These are phyloP conservation scores for Elsinoe batatas DNA, from an alignment of 2,329 filamentous ascomycete genomes.

Conservation along the genomic window DNA sequence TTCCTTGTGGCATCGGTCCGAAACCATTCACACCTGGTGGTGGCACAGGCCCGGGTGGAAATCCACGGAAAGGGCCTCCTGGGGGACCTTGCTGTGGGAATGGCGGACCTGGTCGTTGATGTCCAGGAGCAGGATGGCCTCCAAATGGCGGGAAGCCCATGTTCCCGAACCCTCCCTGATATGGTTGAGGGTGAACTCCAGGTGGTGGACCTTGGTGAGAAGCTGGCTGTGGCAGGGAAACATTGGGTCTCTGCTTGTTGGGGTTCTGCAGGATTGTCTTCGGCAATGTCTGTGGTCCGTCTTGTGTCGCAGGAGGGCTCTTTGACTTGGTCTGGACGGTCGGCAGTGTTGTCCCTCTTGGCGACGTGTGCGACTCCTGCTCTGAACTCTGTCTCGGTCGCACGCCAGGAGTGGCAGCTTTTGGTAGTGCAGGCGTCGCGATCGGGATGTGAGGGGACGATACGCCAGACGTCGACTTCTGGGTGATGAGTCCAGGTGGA, in stretches of 20 bases:
- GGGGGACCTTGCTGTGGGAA: constrained; percentile 45
- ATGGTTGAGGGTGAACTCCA: constrained; percentile 49
- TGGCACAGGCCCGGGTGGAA: constrained; percentile 32
- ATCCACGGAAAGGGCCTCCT: constrained; percentile 42
- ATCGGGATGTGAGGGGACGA: constrained; percentile 71
- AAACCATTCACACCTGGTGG: constrained; percentile 53
- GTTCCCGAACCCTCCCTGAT: constrained; percentile 35
- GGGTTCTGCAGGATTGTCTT: constrained; percentile 55
- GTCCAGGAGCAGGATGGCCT: constrained; percentile 44
- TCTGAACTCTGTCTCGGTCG: constrained; percentile 63
- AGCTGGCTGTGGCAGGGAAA: constrained; percentile 49
- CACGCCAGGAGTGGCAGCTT: constrained; percentile 69
- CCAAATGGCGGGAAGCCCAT: constrained; percentile 40
- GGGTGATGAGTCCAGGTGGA: constrained; percentile 43
- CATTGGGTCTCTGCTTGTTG: constrained; percentile 39
- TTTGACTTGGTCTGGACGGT: constrained; percentile 42
- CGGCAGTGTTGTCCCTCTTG: constrained; percentile 53
- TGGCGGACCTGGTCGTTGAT: constrained; percentile 46
- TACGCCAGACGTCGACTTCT: constrained; percentile 44
- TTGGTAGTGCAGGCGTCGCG: constrained; percentile 72
- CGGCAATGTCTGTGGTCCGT: constrained; percentile 52
- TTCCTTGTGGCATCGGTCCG: constrained; percentile 47
- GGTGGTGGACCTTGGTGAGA: constrained; percentile 43
- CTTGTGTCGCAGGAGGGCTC: constrained; percentile 48
- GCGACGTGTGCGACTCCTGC: constrained; percentile 61